Conservation (phyloP, 352 stramenopile species). For the Elongisporangium undulatum region DNA sequence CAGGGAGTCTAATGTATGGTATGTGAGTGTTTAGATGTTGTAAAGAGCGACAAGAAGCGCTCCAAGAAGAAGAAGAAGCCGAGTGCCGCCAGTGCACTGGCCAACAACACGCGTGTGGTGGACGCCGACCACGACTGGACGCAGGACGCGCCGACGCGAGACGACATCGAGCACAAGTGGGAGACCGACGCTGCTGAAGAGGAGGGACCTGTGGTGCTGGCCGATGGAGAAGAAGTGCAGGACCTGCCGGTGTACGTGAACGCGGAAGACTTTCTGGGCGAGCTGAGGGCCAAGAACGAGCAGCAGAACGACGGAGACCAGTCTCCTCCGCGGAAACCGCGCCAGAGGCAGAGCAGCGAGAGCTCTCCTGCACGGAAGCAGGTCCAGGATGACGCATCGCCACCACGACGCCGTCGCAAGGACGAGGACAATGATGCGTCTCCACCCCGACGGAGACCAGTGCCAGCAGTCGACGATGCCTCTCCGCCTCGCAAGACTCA, state of each 20-base stretch:
- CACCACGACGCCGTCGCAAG: conserved; percentile 4
- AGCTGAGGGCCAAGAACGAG: conserved; percentile 28
- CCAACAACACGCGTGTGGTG: conserved; percentile 34
- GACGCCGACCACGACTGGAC: conserved; percentile 61
- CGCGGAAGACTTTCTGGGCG: conserved; percentile 54
- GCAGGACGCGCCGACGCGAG: conserved; percentile 30
- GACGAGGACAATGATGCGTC: conserved; percentile 11
- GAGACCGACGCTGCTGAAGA: conserved; percentile 51
- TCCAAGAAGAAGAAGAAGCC: conserved; percentile 53
- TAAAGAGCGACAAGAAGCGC: conserved; percentile 50
- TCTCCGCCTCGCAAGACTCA: neutral
- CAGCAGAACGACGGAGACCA: conserved; percentile 24
- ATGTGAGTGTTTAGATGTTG: conserved; percentile 2
- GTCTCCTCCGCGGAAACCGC: conserved; percentile 42
- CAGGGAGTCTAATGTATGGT: neutral
- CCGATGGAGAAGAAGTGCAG: conserved; percentile 41
- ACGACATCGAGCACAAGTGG: conserved; percentile 58
- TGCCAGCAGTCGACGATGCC: no score
- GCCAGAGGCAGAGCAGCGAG: conserved; percentile 10
- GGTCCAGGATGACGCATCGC: conserved; percentile 11
- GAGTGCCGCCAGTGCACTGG: conserved; percentile 6
- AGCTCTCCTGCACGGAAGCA: conserved; percentile 23
- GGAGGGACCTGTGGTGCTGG: conserved; percentile 35
- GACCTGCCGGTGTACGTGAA: conserved; percentile 73
- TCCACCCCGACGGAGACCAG: conserved; percentile 9